Base-by-base conservation (phyloP, 1,139 yeast species). In the Lodderomyces oxycetoniae region DNA sequence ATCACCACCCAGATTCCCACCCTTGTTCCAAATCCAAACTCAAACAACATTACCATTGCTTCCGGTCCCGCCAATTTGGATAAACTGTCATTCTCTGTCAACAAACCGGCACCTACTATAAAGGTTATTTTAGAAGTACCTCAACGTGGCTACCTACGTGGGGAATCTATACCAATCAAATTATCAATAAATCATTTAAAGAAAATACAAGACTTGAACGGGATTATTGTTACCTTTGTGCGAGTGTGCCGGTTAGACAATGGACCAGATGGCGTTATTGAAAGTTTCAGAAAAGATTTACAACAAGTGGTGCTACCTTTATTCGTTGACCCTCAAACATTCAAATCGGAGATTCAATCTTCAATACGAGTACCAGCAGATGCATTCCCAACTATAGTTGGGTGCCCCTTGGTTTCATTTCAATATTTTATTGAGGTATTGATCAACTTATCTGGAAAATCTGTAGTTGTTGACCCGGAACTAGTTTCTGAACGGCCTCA, bases 391-490 rank as follows among this genome's bases (percentile, higher is more conserved):
- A 84, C 95, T 0, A 82, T 87, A 10, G 71, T 74, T 26, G 85
- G 85, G 2, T 77, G 86, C 40, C 79, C 79, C 1, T 61, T 81
- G 33, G 87, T 87, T 4, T 74, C 88, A 2, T 88, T 88, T 55
- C 93, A 85, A 49, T 88, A 88, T 53, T 85, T 83, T 50, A 65
- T 88, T 12, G 96, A 88, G 52, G 91, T 83, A 1, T 69, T 87
- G 37, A 76, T 84, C 16, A 88, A 87, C 49, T 59, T 88, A 28
- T 63, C 71, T 2, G 74, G 74, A 2, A 67, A 65, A 43, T 48
- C 68, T 2, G 49, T 65, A 3, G 40, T 49, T 7, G 38, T 62
- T 5, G 69, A 62, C 28, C 67, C 69, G 30, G 65, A 59, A 29
- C 11, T 24, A 15, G 11, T 30, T 36, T 26, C 43, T 21, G 37